Conservation (phyloP, 345 rosid genomes). For the Arabis hirsuta region DNA sequence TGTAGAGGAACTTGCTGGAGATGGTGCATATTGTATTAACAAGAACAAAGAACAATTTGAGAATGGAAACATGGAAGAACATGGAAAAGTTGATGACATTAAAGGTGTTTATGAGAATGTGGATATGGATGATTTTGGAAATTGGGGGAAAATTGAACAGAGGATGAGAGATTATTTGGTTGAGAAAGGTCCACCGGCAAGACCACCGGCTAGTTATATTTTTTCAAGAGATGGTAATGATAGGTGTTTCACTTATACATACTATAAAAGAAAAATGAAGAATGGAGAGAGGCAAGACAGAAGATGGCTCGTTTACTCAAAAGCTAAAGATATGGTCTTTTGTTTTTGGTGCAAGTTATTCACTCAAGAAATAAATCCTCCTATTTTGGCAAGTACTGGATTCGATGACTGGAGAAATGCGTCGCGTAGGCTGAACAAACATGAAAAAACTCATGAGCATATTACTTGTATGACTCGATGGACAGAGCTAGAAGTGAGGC, state of each 20-base stretch:
- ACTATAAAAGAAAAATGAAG: not conserved
- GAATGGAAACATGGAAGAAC: not conserved
- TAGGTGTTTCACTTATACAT: conserved; percentile 4
- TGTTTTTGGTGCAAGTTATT: conserved; percentile 22
- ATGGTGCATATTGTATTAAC: not conserved
- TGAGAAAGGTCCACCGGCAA: conserved; percentile 17
- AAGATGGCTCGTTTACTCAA: conserved; percentile 24
- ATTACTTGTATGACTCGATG: conserved; percentile 1
- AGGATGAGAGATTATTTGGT: conserved; percentile 18
- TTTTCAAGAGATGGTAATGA: not conserved
- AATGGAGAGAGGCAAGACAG: conserved; percentile 9
- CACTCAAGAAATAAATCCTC: not conserved
- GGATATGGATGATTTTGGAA: conserved; percentile 9
- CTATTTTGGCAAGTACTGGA: not conserved
- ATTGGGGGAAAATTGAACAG: not conserved
- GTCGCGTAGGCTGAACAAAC: not conserved
- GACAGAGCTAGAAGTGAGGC: not conserved
- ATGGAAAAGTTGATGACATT: not conserved
- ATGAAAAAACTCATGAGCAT: conserved; percentile 9
- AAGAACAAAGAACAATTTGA: not conserved
- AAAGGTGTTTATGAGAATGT: no score
- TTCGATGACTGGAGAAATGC: conserved; percentile 23
- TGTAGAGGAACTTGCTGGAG: not conserved
- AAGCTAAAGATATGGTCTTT: not conserved
- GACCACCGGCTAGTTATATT: not conserved